Evolutionary conservation across 2,329 filamentous ascomycete species (phyloP), one percentile per base, ranked within the genome.

Genomic region (Colletotrichum acutatum): DNA sequence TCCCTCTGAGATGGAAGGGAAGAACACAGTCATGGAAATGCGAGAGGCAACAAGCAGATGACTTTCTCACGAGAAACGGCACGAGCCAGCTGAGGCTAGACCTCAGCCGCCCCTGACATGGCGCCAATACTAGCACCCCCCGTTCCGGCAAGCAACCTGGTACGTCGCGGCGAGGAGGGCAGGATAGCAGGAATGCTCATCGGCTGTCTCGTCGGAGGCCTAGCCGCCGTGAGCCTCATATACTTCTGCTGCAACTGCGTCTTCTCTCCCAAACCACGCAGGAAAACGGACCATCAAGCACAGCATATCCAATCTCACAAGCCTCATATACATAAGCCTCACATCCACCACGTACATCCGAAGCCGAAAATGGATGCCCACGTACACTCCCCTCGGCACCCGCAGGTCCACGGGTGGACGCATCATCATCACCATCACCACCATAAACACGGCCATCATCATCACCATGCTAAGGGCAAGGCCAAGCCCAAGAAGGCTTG

Each of bases 131-230:
- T 8, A 4, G 22, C 8, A 9, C 11, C 42, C 0, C 4, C 42
- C n/a, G 8, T 9, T 52, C 69, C 6, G 14, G 34, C 42, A 30
- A 24, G 57, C 52, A 57, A 28, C 1, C 52, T 63, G 6, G 28
- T 22, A 3, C 61, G 62, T n/a, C 71, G 71, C 6, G 71, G 54
- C 30, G 68, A 74, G 9, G 24, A n/a, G 14, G 68, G 61, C 14
- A 34, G 67, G 16, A 66, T 59, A 58, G 71, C 71, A 16, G 71
- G 71, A 14, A 52, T 66, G 62, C 57, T 74, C n/a, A 46, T 74
- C 26, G 71, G 71, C n/a, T 71, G 68, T n/a, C 68, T 74, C 24
- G 6, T 74, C 1, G 68, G 54, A 14, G 71, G 61, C 11, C 26
- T 71, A 8, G 14, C 61, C n/a, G 68, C 58, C 26, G 24, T 62